Base-by-base conservation (phyloP, 345 rosid species). In the Melastoma malabathricum region DNA sequence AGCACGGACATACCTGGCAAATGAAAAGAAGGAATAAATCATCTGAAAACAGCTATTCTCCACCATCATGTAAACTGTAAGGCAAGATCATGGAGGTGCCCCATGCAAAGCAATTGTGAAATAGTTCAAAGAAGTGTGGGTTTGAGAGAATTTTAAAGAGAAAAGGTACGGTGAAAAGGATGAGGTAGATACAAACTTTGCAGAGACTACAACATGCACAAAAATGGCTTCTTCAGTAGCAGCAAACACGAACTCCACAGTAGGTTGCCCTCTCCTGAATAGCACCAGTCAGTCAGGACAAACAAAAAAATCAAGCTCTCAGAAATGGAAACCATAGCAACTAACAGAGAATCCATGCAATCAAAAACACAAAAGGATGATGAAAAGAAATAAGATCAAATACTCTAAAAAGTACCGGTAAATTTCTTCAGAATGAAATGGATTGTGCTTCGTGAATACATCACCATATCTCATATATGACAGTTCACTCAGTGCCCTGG, bases 401-500 rank as follows among this genome's bases (percentile, higher is more conserved):
- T 15, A 17, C 38, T 18, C 22, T 10, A 59, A 22, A 10, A 41
- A 62, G 48, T 10, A 92, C 99, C 99, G 84, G 68, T 75, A 69
- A 64, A 73, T 74, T 64, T 75, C 88, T 67, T 83, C 94, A 62
- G 66, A 71, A 65, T 77, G 95, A 59, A 73, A 72, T 60, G 80
- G 90, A 63, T 76, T 79, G 68, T 74, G 75, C 76, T 83, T 93
- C 19, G 93, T 67, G 65, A 84, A 93, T 15, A 93, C 94, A 65
- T 88, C 97, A 53, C 99, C 99, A 60, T 77, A 93, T 73, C 99
- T 76, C 86, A 93, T 66, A 75, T 84, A 93, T 12, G 88, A 93
- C 57, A 75, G 67, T 62, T 88, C 79, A 54, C 56, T 15, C 47
- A 93, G 68, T 47, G 94, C 70, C 65, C 99, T 93, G 77, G 31